These are phyloP conservation scores for Yamadazyma laniorum DNA, from an alignment of 805 yeast species.

Conservation along the genomic window DNA sequence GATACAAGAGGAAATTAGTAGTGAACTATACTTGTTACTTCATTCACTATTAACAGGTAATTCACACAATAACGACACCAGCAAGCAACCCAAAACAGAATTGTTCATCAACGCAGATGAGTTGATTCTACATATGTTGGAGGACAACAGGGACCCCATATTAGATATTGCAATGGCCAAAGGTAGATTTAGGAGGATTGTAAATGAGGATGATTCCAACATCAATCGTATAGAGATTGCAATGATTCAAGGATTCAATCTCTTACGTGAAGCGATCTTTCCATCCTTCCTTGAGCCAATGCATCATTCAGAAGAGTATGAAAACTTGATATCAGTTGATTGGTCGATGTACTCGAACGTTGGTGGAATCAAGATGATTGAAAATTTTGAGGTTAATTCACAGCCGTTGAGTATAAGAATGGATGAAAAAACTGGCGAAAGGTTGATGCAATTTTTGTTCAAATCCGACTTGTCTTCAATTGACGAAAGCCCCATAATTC, in stretches of 20 bases:
- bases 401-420: constrained; percentile 37
- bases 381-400: constrained; percentile 35
- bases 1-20: constrained; percentile 31
- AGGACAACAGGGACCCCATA: constrained; percentile 40
- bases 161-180: constrained; percentile 36
- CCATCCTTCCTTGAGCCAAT: constrained; percentile 35
- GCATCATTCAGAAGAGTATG: constrained; percentile 1
- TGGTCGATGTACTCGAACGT: constrained; percentile 44
- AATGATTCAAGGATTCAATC: constrained; percentile 38
- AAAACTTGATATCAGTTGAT: constrained; percentile 29
- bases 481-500: constrained; percentile 21
- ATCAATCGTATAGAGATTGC: constrained; percentile 34
- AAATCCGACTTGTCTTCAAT: constrained; percentile 22
- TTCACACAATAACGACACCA: constrained; percentile 15
- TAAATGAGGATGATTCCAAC: constrained; percentile 42
- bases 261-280: constrained; percentile 30
- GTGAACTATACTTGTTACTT: constrained; percentile 36
- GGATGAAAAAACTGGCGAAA: constrained; percentile 40
- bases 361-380: constrained; percentile 43
- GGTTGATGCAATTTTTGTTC: constrained; percentile 37
- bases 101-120: constrained; percentile 42
- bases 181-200: constrained; percentile 30
- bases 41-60: constrained; percentile 39
- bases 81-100: constrained; percentile 23
- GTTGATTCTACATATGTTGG: constrained; percentile 38